Conservation (phyloP, 306 rosid genomes). For the Prunus campanulata region DNA sequence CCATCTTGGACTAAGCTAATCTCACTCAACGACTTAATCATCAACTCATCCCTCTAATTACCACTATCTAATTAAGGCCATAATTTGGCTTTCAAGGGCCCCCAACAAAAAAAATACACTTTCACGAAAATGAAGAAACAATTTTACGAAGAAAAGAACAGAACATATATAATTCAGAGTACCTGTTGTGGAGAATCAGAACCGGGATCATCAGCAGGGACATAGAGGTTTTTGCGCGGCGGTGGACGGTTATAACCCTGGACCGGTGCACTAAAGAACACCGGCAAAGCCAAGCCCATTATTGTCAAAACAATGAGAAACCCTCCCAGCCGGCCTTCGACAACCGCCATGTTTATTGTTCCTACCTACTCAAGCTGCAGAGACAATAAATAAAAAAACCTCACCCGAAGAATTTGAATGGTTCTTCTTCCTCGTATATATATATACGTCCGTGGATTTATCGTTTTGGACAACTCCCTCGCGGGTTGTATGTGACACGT, state of each 20-base stretch:
- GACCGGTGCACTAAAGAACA: constrained; percentile 6
- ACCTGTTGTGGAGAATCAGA: constrained; percentile 48
- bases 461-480: background rate
- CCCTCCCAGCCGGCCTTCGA: background rate
- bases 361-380: background rate
- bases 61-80: background rate
- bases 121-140: too few species aligned
- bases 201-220: constrained; percentile 15
- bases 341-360: constrained; percentile 16
- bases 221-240: constrained; percentile 14
- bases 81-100: background rate
- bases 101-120: background rate
- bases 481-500: background rate
- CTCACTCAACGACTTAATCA: too few species aligned
- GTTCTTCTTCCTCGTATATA: background rate
- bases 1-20: background rate
- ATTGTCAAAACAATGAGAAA: constrained; percentile 6
- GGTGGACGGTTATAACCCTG: constrained; percentile 38
- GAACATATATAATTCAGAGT: background rate
- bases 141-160: background rate
- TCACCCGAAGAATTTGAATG: background rate
- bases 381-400: too few species aligned
- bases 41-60: background rate
- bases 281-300: constrained; percentile 11
- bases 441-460: background rate